Base-by-base conservation (phyloP, 306 rosid genomes). In the Nissolia schottii region DNA sequence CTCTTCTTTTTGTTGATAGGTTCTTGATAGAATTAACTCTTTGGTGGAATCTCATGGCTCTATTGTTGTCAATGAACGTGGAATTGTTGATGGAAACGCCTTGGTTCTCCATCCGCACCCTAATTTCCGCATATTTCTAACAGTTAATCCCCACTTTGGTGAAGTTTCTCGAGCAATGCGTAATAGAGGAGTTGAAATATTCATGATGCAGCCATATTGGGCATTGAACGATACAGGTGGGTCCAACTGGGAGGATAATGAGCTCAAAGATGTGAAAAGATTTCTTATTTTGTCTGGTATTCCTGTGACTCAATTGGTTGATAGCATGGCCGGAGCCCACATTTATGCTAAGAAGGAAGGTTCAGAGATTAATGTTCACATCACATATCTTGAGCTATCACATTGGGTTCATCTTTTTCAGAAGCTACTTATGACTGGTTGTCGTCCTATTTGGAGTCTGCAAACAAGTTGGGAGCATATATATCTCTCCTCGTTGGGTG, bases 121-220 rank as follows among this genome's bases (percentile, higher is more conserved):
- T 67, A 87, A 91, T 81, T 94, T 94, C 71, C 94, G 97, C 37
- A 82, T 94, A 77, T 91, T 94, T 82, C 94, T 94, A 76, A 94
- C 98, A 0, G 88, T 94, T 20, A 89, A 94, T 81, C 98, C 98
- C 13, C 81, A 69, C 16, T 69, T 77, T 74, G 98, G 98, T 29
- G 98, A 91, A 76, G 96, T 94, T 22, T 94, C 98, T 69, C 83
- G 98, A 61, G 97, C 98, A 70, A 94, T 94, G 98, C 85, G 98
- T 71, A 94, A 94, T 51, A 86, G 98, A 83, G 98, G 98, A 60
- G 96, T 94, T 69, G 98, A 94, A 74, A 82, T 94, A 86, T 94
- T 80, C 82, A 79, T 94, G 87, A 85, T 87, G 92, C 92, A 81
- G 69, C 92, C 94, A 7, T 59, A 75, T 71, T 93, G 98, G 98